Percentiles rank a stretch among this genome's conserved stretches.
Evolutionary conservation across 2,329 filamentous ascomycete species (phyloP).

Genomic region (Pseudogymnoascus sp.): DNA sequence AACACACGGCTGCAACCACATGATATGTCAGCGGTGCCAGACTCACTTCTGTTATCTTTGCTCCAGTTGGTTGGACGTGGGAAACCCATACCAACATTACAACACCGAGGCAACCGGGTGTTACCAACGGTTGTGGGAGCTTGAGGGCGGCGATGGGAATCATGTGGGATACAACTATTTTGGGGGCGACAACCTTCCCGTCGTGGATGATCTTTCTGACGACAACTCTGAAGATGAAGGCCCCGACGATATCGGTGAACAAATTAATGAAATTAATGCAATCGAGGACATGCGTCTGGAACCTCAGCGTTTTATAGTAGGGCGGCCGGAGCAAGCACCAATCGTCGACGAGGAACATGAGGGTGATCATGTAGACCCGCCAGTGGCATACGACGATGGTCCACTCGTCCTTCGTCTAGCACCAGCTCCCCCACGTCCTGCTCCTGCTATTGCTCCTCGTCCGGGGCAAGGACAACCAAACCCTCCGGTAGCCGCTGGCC

Average conservation of each 20-base stretch:
- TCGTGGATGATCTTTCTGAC: neutral
- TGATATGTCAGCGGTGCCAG: conserved; percentile 83
- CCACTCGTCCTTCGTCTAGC: conserved; percentile 29
- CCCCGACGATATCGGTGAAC: neutral
- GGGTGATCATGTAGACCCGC: neutral
- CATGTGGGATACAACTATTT: conserved; percentile 25
- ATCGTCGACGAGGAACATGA: neutral
- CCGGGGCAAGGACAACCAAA: neutral
- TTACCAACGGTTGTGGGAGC: conserved; percentile 81
- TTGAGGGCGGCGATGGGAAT: conserved; percentile 67
- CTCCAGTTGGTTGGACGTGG: conserved; percentile 70
- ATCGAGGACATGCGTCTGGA: neutral
- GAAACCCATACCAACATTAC: conserved; percentile 83
- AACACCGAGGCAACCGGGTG: conserved; percentile 63
- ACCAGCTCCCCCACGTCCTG: conserved; percentile 19
- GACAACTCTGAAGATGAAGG: conserved; percentile 13
- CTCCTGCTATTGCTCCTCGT: conserved; percentile 17
- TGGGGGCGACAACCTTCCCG: conserved; percentile 15
- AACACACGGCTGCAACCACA: conserved; percentile 90
- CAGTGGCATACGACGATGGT: conserved; percentile 23
- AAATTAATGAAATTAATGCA: neutral
- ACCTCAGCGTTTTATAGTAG: neutral
- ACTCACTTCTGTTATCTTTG: conserved; percentile 96
- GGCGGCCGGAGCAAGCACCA: conserved; percentile 9
- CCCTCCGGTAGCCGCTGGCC: neutral